Percentiles rank a stretch among this genome's conserved stretches.
These are phyloP conservation scores for Polyporus arcularius DNA, from an alignment of 768 basidiomycete genomes.

Conservation along the genomic window DNA sequence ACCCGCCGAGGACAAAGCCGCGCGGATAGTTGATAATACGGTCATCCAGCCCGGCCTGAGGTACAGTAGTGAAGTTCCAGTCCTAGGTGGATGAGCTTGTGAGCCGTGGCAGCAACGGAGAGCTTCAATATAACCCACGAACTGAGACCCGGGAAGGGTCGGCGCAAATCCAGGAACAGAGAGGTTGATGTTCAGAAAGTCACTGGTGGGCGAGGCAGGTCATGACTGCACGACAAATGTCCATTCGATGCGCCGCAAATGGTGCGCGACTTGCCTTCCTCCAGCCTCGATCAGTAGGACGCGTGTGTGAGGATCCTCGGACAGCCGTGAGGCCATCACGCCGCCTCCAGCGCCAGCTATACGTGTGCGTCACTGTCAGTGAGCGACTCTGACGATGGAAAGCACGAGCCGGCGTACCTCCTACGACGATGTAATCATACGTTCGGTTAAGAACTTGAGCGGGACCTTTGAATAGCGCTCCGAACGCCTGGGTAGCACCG, in stretches of 20 bases:
- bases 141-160: not conserved
- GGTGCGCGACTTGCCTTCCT: not conserved
- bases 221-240: not conserved
- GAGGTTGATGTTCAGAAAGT: not conserved
- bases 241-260: no score
- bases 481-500: not conserved
- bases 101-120: not conserved
- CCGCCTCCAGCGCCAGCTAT: not conserved
- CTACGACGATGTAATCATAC: not conserved
- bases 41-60: slow-evolving; percentile 22
- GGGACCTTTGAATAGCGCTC: not conserved
- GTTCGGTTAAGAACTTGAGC: not conserved
- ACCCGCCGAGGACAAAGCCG: slow-evolving; percentile 28
- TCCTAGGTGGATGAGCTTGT: not conserved
- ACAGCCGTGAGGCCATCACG: not conserved
- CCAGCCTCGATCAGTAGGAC: slow-evolving; percentile 2
- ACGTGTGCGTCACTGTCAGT: no score
- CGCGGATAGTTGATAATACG: slow-evolving; percentile 24
- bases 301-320: not conserved
- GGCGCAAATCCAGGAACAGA: not conserved
- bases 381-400: not conserved
- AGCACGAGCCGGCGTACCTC: not conserved
- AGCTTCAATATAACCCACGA: not conserved
- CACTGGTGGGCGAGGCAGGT: not conserved
- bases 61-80: slow-evolving; percentile 31